Conservation (phyloP, 1,284 basidiomycete genomes). For the Chondrostereum purpureum region DNA sequence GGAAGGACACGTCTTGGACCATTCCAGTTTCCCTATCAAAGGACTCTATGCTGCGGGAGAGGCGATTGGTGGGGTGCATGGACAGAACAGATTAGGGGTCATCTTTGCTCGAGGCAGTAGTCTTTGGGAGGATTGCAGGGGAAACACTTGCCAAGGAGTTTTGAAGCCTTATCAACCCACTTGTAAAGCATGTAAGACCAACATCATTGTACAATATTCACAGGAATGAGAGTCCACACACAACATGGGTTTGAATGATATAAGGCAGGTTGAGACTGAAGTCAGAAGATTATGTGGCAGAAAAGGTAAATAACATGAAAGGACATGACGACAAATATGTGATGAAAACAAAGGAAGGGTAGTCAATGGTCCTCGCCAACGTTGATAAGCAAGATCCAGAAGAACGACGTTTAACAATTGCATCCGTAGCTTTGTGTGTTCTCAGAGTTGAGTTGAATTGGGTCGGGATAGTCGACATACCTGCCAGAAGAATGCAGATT, state of each 20-base stretch:
- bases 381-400: constrained; percentile 7
- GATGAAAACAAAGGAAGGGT: no score
- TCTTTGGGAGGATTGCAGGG: constrained; percentile 83
- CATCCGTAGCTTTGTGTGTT: constrained; percentile 89
- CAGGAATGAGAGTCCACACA: no score
- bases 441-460: constrained; percentile 95
- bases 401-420: constrained; percentile 79
- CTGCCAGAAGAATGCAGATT: constrained; percentile 35
- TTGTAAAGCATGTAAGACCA: no score
- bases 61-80: constrained; percentile 85
- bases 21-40: constrained; percentile 53
- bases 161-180: no score
- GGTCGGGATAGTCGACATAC: constrained; percentile 98
- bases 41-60: constrained; percentile 83
- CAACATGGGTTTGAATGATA: no score
- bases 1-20: constrained; percentile 63
- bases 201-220: no score
- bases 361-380: not conserved
- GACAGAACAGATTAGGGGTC: constrained; percentile 79
- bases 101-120: constrained; percentile 73
- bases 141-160: constrained; percentile 21
- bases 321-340: not conserved
- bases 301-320: not conserved
- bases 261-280: no score
- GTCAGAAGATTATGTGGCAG: not conserved